A percentile compares a stretch with the other conserved stretches of the same genome.
These are phyloP conservation scores for Coemansia sp. DNA, from an alignment of 192 early-diverging fungal genomes.

Conservation along the genomic window DNA sequence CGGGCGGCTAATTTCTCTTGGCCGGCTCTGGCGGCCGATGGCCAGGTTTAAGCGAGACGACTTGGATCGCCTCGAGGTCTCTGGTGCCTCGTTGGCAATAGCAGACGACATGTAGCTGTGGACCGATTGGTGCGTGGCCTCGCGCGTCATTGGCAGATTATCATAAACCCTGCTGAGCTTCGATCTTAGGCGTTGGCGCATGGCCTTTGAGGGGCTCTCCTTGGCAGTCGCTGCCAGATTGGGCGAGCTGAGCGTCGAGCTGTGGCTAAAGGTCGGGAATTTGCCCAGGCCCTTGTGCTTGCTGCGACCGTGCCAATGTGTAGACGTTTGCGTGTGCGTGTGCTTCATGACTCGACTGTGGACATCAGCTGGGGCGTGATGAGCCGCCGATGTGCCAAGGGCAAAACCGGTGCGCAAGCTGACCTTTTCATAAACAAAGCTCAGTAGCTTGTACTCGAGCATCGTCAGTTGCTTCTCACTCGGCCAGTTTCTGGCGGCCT, in stretches of 20 bases:
- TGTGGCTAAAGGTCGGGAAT: not conserved
- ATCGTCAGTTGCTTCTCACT: conserved; percentile 29
- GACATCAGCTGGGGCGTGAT: not conserved
- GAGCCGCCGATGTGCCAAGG: not conserved
- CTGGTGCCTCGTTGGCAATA: conserved; percentile 15
- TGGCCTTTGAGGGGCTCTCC: not conserved
- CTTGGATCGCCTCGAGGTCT: not conserved
- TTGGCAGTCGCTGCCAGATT: not conserved
- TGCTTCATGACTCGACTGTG: not conserved
- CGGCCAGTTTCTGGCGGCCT: conserved; percentile 1
- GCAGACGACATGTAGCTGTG: conserved; percentile 27
- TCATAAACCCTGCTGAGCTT: conserved; percentile 11
- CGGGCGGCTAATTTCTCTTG: not conserved
- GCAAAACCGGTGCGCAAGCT: not conserved
- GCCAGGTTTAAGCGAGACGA: not conserved
- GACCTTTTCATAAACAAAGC: conserved; percentile 22
- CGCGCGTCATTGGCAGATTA: conserved; percentile 13
- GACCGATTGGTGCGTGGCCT: conserved; percentile 10
- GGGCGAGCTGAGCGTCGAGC: conserved; percentile 3
- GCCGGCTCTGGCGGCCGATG: not conserved
- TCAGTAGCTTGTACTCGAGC: conserved; percentile 40
- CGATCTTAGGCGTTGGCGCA: conserved; percentile 10
- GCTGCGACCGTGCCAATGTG: not conserved
- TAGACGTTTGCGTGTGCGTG: not conserved
- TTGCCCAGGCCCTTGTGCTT: not conserved